These are phyloP conservation scores for Penicillium ucsense DNA, from an alignment of 495 filamentous ascomycete genomes.

Conservation along the genomic window DNA sequence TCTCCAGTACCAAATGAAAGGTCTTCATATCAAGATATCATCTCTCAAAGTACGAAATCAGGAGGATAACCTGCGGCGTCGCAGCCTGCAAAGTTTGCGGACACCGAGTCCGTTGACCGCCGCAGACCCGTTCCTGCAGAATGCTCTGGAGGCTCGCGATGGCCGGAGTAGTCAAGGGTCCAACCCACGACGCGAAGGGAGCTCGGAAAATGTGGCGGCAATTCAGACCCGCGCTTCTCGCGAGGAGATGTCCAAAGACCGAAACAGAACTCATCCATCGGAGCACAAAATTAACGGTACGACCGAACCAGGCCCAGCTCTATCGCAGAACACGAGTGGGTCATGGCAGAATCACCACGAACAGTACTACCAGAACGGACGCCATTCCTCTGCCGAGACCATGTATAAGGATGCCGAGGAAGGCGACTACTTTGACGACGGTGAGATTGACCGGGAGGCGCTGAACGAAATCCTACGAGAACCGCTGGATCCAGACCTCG, in stretches of 20 bases:
- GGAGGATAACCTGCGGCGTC: conserved; percentile 71
- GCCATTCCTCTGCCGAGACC: conserved; percentile 36
- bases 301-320: conserved; percentile 6
- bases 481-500: conserved; percentile 30
- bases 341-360: not conserved
- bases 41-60: conserved; percentile 71
- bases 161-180: conserved; percentile 18
- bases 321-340: not conserved
- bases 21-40: conserved; percentile 84
- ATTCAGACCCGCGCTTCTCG: conserved; percentile 3
- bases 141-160: conserved; percentile 34
- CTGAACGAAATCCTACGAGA: conserved; percentile 35
- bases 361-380: conserved; percentile 18
- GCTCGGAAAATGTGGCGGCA: conserved; percentile 11
- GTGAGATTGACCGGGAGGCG: conserved; percentile 43
- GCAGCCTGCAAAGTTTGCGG: conserved; percentile 74
- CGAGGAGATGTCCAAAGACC: not conserved
- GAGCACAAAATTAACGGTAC: conserved; percentile 3
- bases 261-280: not conserved
- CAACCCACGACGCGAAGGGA: conserved; percentile 9
- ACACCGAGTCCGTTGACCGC: conserved; percentile 79
- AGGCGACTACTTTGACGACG: conserved; percentile 31
- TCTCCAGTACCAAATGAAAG: conserved; percentile 86
- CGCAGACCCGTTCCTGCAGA: conserved; percentile 65
- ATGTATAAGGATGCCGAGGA: conserved; percentile 53